Base-by-base conservation (phyloP, 345 rosid genomes). In the Camelina laxa region DNA sequence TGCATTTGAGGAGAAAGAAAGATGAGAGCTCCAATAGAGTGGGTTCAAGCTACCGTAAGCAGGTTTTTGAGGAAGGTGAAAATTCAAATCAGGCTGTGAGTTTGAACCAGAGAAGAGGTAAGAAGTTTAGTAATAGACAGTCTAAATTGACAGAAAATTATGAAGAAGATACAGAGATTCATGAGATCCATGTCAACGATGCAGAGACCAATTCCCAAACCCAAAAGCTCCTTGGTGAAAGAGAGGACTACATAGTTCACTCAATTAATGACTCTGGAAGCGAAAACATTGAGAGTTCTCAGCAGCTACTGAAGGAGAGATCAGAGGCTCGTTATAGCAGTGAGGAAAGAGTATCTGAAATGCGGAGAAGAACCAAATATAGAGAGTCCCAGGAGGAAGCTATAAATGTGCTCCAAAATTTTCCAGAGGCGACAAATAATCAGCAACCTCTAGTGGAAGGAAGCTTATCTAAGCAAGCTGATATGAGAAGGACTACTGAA, bases 311-410 rank as follows among this genome's bases (percentile, higher is more conserved):
- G 35, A 56, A 65, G 71, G 80, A 70, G 65, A 76, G 57, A 9
- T 78, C 85, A 22, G 82, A 70, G 72, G 22, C 72, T 65, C 84
- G 41, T 69, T 80, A 84, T 64, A 61, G 63, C 47, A 75, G 68
- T 54, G 62, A 64, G 53, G 85, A 82, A 67, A 82, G 74, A 79
- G 68, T 75, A 75, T 81, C 84, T 33, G 72, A 79, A 61, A 78
- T 77, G 78, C 82, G 57, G 33, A 76, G 85, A 60, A 84, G 79
- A 64, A 75, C 84, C 15, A 84, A 81, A 50, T 74, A 87, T 74
- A 75, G 67, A 67, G 61, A 75, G 81, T 82, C 76, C 60, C 70
- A 63, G 7, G 65, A 69, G 78, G 90, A 82, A 65, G 84, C 68
- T 73, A 51, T 22, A 76, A 74, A 81, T 58, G 60, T 31, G 55